These are phyloP conservation scores for Cajanus cajan DNA, from an alignment of 306 rosid genomes.

Conservation along the genomic window DNA sequence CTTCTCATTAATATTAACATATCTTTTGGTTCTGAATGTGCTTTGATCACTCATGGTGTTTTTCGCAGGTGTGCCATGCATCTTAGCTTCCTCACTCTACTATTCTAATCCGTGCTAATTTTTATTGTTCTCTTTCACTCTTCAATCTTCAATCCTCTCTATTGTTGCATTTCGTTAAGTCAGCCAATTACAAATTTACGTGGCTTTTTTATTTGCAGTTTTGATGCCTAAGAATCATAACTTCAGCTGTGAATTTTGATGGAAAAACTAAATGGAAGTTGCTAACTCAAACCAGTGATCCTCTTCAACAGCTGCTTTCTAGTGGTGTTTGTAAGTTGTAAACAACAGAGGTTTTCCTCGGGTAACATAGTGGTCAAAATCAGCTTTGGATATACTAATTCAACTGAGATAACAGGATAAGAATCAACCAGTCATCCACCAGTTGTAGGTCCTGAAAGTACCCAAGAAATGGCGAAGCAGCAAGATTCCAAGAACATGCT, in stretches of 20 bases:
- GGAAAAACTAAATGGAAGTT: background rate
- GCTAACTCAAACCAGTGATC: conserved; percentile 15
- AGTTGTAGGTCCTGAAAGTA: conserved; percentile 14
- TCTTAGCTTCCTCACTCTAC: conserved; percentile 7
- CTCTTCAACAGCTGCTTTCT: conserved; percentile 8
- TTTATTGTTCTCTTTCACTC: background rate
- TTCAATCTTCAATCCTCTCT: background rate
- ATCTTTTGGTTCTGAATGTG: background rate
- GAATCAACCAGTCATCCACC: conserved; percentile 14
- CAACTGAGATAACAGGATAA: background rate
- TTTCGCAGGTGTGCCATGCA: background rate
- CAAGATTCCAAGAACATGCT: conserved; percentile 36
- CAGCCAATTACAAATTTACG: background rate
- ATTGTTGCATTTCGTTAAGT: conserved; percentile 14
- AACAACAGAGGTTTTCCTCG: background rate
- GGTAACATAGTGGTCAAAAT: conserved; percentile 38
- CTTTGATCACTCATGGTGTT: background rate
- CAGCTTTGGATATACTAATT: background rate
- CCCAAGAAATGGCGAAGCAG: conserved; percentile 13
- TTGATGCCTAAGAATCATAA: background rate
- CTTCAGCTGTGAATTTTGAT: background rate
- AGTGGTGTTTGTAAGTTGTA: conserved; percentile 1
- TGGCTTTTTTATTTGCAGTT: background rate
- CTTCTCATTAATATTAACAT: background rate
- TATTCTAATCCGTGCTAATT: conserved; percentile 3